Percentiles rank a stretch among this genome's conserved stretches.
phyloP scores from a whole-genome alignment of 441 rosid species.

The Populus hybrid region DNA sequence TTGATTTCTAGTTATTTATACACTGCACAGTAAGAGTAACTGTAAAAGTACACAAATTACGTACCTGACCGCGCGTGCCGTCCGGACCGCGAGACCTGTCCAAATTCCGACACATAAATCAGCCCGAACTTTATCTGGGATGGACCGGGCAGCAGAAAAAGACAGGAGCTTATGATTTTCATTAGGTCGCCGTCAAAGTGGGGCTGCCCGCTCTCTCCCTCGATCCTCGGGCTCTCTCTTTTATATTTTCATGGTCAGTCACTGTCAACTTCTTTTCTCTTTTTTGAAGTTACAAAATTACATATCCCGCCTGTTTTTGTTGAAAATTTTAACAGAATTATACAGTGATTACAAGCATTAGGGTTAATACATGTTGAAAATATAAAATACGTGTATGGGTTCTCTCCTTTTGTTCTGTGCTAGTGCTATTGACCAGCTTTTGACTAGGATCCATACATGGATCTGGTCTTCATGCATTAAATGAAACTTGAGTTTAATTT shows the following conservation, averaged over 20 bases:
- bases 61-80: constrained; percentile 69
- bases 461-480: not conserved
- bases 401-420: not conserved
- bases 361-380: not conserved
- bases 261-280: constrained; percentile 18
- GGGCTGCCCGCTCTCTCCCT: constrained; percentile 20
- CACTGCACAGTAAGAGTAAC: not conserved
- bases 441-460: not conserved
- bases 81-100: constrained; percentile 51
- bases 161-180: constrained; percentile 26
- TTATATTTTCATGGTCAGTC: constrained; percentile 16
- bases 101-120: constrained; percentile 20
- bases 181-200: constrained; percentile 37
- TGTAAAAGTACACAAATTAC: not conserved
- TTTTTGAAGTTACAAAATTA: not conserved
- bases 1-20: not conserved
- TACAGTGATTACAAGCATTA: not conserved
- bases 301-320: constrained; percentile 4
- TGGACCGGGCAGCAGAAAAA: constrained; percentile 34
- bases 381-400: not conserved
- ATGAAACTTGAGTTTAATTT: not conserved
- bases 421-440: not conserved
- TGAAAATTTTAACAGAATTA: constrained; percentile 3
- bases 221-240: constrained; percentile 22
- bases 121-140: constrained; percentile 21